phyloP scores from a whole-genome alignment of 2,329 filamentous ascomycete species.

The Aspergillaceae sp. region DNA sequence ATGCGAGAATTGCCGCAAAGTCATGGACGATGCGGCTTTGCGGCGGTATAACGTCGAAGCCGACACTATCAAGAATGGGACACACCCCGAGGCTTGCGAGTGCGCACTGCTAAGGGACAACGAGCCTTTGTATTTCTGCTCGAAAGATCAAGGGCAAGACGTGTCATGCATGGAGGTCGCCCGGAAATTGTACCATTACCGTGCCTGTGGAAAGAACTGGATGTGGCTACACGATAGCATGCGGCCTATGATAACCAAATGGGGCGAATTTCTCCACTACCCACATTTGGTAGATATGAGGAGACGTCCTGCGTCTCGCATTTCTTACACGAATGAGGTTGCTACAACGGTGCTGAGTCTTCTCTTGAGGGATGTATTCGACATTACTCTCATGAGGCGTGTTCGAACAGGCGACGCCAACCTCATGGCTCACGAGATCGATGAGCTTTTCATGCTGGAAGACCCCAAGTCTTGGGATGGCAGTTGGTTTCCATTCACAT shows the following conservation, averaged over 20 bases:
- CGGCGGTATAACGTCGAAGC: neutral
- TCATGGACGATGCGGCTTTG: neutral
- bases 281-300: neutral
- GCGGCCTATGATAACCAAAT: conserved; percentile 11
- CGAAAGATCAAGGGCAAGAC: neutral
- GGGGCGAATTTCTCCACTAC: neutral
- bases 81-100: conserved; percentile 2
- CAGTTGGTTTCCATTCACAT: conserved; percentile 24
- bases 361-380: conserved; percentile 27
- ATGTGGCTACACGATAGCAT: conserved; percentile 28
- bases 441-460: conserved; percentile 25
- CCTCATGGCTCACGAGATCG: conserved; percentile 26
- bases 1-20: conserved; percentile 23
- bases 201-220: conserved; percentile 25
- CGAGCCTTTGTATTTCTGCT: conserved; percentile 6
- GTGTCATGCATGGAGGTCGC: conserved; percentile 20
- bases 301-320: too few relatives aligned
- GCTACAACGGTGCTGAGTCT: conserved; percentile 28
- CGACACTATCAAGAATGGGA: conserved; percentile 1
- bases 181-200: conserved; percentile 20
- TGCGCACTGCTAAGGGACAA: conserved; percentile 2
- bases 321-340: conserved; percentile 21
- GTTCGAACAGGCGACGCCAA: conserved; percentile 12
- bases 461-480: conserved; percentile 8
- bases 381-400: conserved; percentile 27